phyloP scores from a whole-genome alignment of 148 eudicot species.

The Bassia scoparia region DNA sequence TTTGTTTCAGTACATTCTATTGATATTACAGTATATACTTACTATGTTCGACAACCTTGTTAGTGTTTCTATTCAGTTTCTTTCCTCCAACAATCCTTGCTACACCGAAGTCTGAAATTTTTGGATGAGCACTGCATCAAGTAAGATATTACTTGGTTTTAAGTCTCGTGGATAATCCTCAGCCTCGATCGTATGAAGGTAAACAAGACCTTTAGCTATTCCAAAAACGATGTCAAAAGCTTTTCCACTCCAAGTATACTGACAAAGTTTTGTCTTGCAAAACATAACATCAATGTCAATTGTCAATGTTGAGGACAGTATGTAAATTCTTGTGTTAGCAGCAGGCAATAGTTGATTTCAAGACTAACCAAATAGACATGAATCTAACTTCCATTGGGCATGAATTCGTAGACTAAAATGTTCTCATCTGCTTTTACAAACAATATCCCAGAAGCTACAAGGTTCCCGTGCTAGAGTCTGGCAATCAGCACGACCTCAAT shows the following conservation, averaged over 20 bases:
- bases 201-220: constrained; percentile 31
- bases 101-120: constrained; percentile 32
- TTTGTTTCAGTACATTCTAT: background rate
- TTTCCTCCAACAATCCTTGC: constrained; percentile 34
- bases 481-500: constrained; percentile 31
- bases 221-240: constrained; percentile 36
- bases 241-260: constrained; percentile 28
- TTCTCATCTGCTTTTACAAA: constrained; percentile 29
- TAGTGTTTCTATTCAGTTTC: constrained; percentile 26
- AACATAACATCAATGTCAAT: background rate
- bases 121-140: constrained; percentile 28
- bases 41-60: constrained; percentile 28
- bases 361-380: constrained; percentile 30
- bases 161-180: constrained; percentile 32
- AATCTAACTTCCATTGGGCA: constrained; percentile 33
- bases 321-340: background rate
- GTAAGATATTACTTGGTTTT: constrained; percentile 33
- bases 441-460: constrained; percentile 30
- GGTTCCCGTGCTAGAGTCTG: constrained; percentile 32
- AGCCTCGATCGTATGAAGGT: constrained; percentile 33
- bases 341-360: background rate
- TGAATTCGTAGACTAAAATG: constrained; percentile 29
- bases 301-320: background rate
- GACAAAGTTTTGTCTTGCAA: constrained; percentile 16
- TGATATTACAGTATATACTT: background rate